phyloP scores from a whole-genome alignment of 1,284 basidiomycete genomes.

The Takashimella koratensis region DNA sequence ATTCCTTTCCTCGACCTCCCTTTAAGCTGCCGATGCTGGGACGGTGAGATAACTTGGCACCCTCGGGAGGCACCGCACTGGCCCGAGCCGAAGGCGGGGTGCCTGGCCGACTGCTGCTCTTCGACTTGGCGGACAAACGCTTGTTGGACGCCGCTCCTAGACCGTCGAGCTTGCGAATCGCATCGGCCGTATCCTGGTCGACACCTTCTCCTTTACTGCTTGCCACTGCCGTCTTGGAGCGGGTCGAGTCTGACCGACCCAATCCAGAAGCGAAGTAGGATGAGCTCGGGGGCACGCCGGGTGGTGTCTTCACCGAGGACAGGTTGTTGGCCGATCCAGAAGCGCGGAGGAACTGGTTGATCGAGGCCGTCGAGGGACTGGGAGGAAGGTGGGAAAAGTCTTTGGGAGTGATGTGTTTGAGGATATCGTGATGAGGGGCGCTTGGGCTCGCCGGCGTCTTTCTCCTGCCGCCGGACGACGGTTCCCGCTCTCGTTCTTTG shows the following conservation, averaged over 20 bases:
- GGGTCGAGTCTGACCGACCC: conserved; percentile 14
- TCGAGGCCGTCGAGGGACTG: conserved; percentile 75
- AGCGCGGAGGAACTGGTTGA: conserved; percentile 72
- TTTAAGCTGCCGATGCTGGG: conserved; percentile 6
- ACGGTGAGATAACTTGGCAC: neutral
- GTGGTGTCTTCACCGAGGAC: conserved; percentile 39
- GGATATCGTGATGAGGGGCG: conserved; percentile 49
- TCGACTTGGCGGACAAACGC: conserved; percentile 31
- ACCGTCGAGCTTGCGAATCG: conserved; percentile 89
- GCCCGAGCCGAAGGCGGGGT: conserved; percentile 54
- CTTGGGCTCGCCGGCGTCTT: conserved; percentile 21
- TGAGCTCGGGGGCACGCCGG: neutral
- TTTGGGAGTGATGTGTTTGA: conserved; percentile 48
- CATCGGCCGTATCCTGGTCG: conserved; percentile 84
- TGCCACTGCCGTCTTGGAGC: conserved; percentile 7
- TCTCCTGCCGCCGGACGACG: neutral
- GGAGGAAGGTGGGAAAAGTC: conserved; percentile 85
- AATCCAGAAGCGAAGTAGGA: conserved; percentile 1
- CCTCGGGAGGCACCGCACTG: neutral
- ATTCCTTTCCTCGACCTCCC: conserved; percentile 14
- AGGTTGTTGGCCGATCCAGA: conserved; percentile 49
- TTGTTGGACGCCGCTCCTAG: conserved; percentile 66
- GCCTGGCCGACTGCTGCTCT: conserved; percentile 62
- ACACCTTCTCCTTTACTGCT: conserved; percentile 22
- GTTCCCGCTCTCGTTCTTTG: neutral